Base-by-base conservation (phyloP, 106 monocot genomes). In the Hemerocallis citrina region DNA sequence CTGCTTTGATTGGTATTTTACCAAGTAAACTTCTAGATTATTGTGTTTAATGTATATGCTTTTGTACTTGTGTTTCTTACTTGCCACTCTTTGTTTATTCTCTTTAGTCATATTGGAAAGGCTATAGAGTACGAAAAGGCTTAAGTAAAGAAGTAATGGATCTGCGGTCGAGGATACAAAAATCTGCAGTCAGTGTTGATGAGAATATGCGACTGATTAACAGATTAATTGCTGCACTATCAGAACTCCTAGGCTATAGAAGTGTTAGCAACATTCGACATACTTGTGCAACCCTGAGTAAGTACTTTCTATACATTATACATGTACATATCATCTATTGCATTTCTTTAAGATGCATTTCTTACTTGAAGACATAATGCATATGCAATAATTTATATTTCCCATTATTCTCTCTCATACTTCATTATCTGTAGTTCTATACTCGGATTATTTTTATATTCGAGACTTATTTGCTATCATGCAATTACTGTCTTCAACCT, bases 231-330 rank as follows among this genome's bases (percentile, higher is more conserved):
- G 36, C 74, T 34, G 85, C 85, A 60, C 67, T 85, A 62, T 74
- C 81, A 8, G 74, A 74, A 46, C 77, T 85, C 12, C 58, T 67
- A 63, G 66, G 52, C 7, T 55, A 65, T 45, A 76, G 48, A 59
- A 77, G 74, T 31, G 71, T 77, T 34, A 77, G 66, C n/a, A 71
- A 55, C 42, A 77, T 85, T 41, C 60, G 70, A 9, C 77, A 71
- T 41, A 81, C 68, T 61, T 85, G 80, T 77, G 71, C 69, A 41
- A 71, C 80, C 55, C 57, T 85, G 22, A 59, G 85, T 85, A 74
- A 73, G 67, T 34, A 49, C 21, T 49, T 14, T 49, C 30, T 54
- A 17, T 31, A n/a, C n/a, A n/a, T n/a, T n/a, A n/a, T n/a, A n/a
- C 31, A 32, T 54, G n/a, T 31, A 29, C n/a, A 54, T 16, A 6